A percentile compares a stretch with the other conserved stretches of the same genome.
These are phyloP conservation scores for Diplotaxis tenuifolia DNA, from an alignment of 345 rosid species.

Conservation along the genomic window DNA sequence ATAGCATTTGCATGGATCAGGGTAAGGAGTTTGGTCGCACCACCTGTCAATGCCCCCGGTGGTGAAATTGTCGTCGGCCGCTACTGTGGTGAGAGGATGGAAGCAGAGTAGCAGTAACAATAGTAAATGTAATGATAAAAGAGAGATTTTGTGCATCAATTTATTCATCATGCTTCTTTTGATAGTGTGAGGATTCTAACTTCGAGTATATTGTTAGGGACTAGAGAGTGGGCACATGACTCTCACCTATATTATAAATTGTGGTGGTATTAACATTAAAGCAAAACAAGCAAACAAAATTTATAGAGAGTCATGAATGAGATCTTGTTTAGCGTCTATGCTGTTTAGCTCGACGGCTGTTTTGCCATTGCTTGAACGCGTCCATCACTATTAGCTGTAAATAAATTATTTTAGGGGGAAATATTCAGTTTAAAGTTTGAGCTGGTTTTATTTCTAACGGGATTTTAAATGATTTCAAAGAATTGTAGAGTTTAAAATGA, in stretches of 20 bases:
- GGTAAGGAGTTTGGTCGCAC: slow-evolving; percentile 81
- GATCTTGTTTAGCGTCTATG: slow-evolving; percentile 5
- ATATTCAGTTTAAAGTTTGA: not conserved
- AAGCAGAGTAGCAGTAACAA: slow-evolving; percentile 29
- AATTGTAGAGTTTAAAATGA: too few species aligned
- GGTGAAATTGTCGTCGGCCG: slow-evolving; percentile 8
- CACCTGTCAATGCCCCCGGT: slow-evolving; percentile 45
- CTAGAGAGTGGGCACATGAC: slow-evolving; percentile 15
- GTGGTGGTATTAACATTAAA: slow-evolving; percentile 5
- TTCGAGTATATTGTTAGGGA: slow-evolving; percentile 1
- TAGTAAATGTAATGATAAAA: slow-evolving; percentile 25
- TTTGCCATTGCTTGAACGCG: slow-evolving; percentile 30
- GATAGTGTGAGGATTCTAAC: not conserved
- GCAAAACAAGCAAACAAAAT: slow-evolving; percentile 4
- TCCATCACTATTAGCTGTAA: not conserved
- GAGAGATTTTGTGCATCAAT: slow-evolving; percentile 14
- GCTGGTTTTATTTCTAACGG: too few species aligned
- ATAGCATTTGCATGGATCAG: slow-evolving; percentile 54
- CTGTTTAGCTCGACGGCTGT: slow-evolving; percentile 3
- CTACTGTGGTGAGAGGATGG: slow-evolving; percentile 25
- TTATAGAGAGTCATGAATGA: slow-evolving; percentile 3
- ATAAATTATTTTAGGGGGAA: too few species aligned
- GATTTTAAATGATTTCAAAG: too few species aligned
- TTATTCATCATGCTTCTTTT: not conserved
- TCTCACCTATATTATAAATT: not conserved